phyloP scores from a whole-genome alignment of 164 flowering plant species.

The Liriodendron chinense region DNA sequence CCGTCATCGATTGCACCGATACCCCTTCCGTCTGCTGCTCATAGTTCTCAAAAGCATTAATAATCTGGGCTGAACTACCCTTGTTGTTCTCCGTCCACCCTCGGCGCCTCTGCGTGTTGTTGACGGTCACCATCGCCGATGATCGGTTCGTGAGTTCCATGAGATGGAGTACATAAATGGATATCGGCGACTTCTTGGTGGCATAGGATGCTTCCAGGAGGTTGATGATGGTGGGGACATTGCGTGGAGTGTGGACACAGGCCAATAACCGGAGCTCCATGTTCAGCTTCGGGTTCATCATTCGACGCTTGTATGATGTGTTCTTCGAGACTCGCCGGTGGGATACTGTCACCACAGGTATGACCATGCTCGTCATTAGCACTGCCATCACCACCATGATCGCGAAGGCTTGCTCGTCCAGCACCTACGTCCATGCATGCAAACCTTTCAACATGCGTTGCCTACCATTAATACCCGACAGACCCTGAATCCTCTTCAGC shows the following conservation, averaged over 20 bases:
- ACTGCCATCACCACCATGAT: slow-evolving; percentile 18
- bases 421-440: slow-evolving; percentile 9
- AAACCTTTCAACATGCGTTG: no score
- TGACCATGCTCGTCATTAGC: slow-evolving; percentile 11
- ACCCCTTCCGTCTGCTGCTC: slow-evolving; percentile 4
- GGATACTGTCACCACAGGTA: slow-evolving; percentile 5
- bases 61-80: slow-evolving; percentile 20
- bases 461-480: no score
- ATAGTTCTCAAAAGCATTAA: slow-evolving; percentile 19
- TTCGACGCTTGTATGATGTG: slow-evolving; percentile 19
- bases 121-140: slow-evolving; percentile 26
- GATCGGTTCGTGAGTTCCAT: slow-evolving; percentile 30
- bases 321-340: slow-evolving; percentile 10
- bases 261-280: slow-evolving; percentile 18
- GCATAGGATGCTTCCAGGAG: slow-evolving; percentile 22
- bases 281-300: slow-evolving; percentile 16
- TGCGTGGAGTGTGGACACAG: slow-evolving; percentile 25
- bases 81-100: slow-evolving; percentile 9
- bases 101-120: slow-evolving; percentile 11
- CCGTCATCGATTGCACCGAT: slow-evolving; percentile 15
- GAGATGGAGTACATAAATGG: slow-evolving; percentile 20
- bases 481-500: no score
- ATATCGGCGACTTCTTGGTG: slow-evolving; percentile 20
- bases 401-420: slow-evolving; percentile 15
- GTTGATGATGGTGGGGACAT: slow-evolving; percentile 24